These are phyloP conservation scores for Drechslerella dactyloides DNA, from an alignment of 2,329 filamentous ascomycete genomes.

Conservation along the genomic window DNA sequence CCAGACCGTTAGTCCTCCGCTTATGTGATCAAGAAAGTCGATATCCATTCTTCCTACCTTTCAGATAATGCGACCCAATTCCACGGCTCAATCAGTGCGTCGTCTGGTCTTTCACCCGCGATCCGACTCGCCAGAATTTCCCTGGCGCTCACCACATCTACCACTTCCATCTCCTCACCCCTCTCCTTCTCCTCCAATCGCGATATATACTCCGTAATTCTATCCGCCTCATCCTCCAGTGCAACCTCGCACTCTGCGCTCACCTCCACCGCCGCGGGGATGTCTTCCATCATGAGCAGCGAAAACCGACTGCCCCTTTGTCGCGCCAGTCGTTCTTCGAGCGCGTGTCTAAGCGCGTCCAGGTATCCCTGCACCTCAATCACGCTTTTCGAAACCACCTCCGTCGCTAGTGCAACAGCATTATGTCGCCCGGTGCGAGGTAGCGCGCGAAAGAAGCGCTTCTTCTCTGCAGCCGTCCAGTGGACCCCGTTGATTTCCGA, in stretches of 20 bases:
- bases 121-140: not conserved
- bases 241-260: conserved; percentile 37
- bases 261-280: conserved; percentile 46
- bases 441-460: conserved; percentile 38
- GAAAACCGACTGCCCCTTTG: conserved; percentile 6
- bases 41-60: conserved; percentile 16
- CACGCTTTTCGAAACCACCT: conserved; percentile 35
- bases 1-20: conserved; percentile 9
- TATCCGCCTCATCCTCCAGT: conserved; percentile 39
- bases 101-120: not conserved
- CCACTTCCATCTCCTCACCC: conserved; percentile 4
- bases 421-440: conserved; percentile 39
- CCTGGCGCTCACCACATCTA: conserved; percentile 23
- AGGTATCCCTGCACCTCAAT: conserved; percentile 47
- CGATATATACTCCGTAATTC: conserved; percentile 18
- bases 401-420: conserved; percentile 21
- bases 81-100: conserved; percentile 16
- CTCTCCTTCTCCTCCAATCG: conserved; percentile 23
- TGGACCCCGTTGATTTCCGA: conserved; percentile 18
- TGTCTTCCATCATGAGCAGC: conserved; percentile 44
- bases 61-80: conserved; percentile 32
- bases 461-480: conserved; percentile 38
- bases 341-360: conserved; percentile 17
- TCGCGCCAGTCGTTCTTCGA: conserved; percentile 12
- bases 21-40: not conserved